Evolutionary conservation across 768 basidiomycete species (phyloP).

Genomic region (Trametes maxima): DNA sequence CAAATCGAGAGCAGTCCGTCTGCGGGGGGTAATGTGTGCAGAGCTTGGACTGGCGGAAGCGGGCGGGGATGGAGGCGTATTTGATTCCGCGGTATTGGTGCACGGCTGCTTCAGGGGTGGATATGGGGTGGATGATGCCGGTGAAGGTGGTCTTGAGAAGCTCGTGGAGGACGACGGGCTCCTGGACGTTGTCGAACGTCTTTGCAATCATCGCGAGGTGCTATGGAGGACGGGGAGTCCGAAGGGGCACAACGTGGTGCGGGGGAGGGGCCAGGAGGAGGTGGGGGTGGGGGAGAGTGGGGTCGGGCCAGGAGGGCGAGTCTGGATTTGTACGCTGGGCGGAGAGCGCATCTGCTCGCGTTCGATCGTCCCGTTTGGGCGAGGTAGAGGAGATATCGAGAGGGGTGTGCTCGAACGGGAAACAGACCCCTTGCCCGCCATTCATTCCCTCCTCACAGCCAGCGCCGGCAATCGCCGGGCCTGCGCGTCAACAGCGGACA

Average conservation of each 20-base stretch:
- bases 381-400: constrained; percentile 15
- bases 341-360: constrained; percentile 16
- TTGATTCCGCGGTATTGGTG: constrained; percentile 80
- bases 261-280: neutral
- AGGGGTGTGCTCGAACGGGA: constrained; percentile 17
- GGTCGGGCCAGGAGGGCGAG: constrained; percentile 5
- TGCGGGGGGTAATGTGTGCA: constrained; percentile 56
- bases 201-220: constrained; percentile 29
- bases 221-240: neutral
- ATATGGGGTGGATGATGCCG: constrained; percentile 63
- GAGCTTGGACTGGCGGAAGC: constrained; percentile 74
- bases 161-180: constrained; percentile 50
- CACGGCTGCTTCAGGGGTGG: constrained; percentile 55
- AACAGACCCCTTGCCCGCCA: constrained; percentile 16
- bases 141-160: constrained; percentile 64
- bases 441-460: neutral
- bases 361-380: constrained; percentile 23
- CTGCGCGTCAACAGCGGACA: constrained; percentile 8
- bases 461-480: constrained; percentile 22
- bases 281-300: constrained; percentile 3
- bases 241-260: neutral
- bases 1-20: constrained; percentile 66
- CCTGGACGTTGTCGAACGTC: constrained; percentile 20
- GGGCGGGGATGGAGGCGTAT: constrained; percentile 71
- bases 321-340: constrained; percentile 21